Base-by-base conservation (phyloP, 495 filamentous ascomycete genomes). In the Penicillium simplicissimum region DNA sequence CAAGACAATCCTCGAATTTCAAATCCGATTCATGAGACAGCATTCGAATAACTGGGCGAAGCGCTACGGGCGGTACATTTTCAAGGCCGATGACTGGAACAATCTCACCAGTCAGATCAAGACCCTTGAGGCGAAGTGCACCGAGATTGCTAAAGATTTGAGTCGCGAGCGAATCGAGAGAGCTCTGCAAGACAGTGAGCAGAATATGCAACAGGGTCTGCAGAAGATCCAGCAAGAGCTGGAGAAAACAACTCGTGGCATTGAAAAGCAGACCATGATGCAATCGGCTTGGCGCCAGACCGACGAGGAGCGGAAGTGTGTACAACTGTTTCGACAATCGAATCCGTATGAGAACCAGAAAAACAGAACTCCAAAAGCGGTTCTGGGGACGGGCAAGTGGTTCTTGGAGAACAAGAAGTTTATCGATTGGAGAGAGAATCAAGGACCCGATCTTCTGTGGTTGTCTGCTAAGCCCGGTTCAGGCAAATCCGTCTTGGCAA, bases 331-430 rank as follows among this genome's bases (percentile, higher is more conserved):
- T 42, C 57, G 57, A 52, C 31, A 59, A 51, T 59, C 57, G 3
- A 59, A 52, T 52, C 47, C 57, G 34, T 59, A 59, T 17, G 57
- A 59, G 35, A 52, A 52, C 21, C 57, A 59, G 35, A 59, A 52
- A 33, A 52, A 59, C 33, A 52, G 57, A 52, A 59, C 57, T 1
- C 34, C 57, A 38, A 59, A 59, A 52, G 25, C 45, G 28, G 57
- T 59, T 28, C 28, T 19, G 15, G 19, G 25, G 42, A 40, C 21
- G 57, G 57, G 19, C 37, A 66, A 34, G 78, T 74, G 74, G 69
- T 77, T 34, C n/a, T 60, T 60, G 23, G 49, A 60, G 48, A 53
- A 60, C 15, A 9, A 19, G 21, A 53, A 60, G 33, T 60, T 60
- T 28, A 48, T 53, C 37, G n/a, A 54, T 36, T 60, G 58, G 58